A percentile compares a stretch with the other conserved stretches of the same genome.
Evolutionary conservation across 2,329 filamentous ascomycete genomes (phyloP).

Genomic region (Calonectria honghensis): DNA sequence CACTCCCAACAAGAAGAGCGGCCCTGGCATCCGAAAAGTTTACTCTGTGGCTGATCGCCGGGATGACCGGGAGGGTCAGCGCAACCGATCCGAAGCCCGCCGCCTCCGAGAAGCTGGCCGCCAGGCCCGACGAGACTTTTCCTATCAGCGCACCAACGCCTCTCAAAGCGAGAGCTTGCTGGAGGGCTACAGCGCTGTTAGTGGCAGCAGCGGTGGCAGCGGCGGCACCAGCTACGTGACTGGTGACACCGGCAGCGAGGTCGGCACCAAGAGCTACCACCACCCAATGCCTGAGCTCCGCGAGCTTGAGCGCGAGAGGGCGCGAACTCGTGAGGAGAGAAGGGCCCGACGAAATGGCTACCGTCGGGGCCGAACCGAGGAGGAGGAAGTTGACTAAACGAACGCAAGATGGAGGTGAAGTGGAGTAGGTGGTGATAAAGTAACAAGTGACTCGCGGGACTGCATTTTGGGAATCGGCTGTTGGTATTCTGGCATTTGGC

Average conservation of each 20-base stretch:
- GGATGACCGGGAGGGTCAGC: conserved; percentile 71
- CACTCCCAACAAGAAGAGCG: conserved; percentile 59
- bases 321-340: conserved; percentile 60
- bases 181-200: conserved; percentile 61
- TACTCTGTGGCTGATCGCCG: conserved; percentile 76
- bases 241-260: conserved; percentile 65
- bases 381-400: conserved; percentile 48
- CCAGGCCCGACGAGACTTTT: conserved; percentile 69
- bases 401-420: conserved; percentile 10
- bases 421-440: neutral
- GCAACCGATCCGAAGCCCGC: conserved; percentile 73
- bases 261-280: conserved; percentile 75
- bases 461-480: conserved; percentile 24
- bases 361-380: conserved; percentile 58
- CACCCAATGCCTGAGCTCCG: conserved; percentile 73
- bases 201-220: conserved; percentile 52
- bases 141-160: conserved; percentile 66
- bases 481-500: conserved; percentile 2
- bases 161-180: conserved; percentile 57
- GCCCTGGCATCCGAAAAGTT: conserved; percentile 75
- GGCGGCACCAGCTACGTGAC: conserved; percentile 58
- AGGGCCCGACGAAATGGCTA: conserved; percentile 60
- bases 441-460: neutral
- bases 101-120: conserved; percentile 73
- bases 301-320: conserved; percentile 58